These are phyloP conservation scores for Claviceps sp. DNA, from an alignment of 2,329 filamentous ascomycete genomes.

Conservation along the genomic window DNA sequence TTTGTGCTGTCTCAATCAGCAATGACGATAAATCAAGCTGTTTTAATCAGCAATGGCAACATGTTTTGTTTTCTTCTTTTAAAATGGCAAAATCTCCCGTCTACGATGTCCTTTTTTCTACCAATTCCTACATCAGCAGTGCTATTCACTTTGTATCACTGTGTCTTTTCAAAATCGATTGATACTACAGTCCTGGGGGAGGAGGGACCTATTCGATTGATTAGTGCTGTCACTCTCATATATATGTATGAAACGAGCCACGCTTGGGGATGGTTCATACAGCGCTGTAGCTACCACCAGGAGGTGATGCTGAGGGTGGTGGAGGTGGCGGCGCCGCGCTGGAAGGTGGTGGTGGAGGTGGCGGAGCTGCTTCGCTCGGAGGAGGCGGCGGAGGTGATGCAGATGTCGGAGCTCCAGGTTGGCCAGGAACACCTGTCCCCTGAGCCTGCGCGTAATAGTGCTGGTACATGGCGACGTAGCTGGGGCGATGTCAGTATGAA, in stretches of 20 bases:
- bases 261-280: constrained; percentile 31
- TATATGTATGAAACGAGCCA: neutral
- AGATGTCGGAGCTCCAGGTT: constrained; percentile 30
- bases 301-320: constrained; percentile 32
- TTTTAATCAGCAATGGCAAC: constrained; percentile 1
- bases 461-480: constrained; percentile 59
- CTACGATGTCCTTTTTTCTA: neutral
- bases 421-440: constrained; percentile 24
- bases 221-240: neutral
- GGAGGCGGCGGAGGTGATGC: constrained; percentile 48
- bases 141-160: constrained; percentile 1
- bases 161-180: constrained; percentile 1
- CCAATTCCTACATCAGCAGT: constrained; percentile 3
- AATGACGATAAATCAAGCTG: neutral
- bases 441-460: constrained; percentile 46
- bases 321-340: constrained; percentile 35
- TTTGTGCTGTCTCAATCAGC: constrained; percentile 1
- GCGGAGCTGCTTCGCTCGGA: constrained; percentile 45
- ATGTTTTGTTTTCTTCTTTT: neutral
- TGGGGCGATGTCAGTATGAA: constrained; percentile 16
- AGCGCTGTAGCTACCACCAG: constrained; percentile 48
- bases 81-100: neutral
- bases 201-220: constrained; percentile 32
- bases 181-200: constrained; percentile 36
- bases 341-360: constrained; percentile 36